A percentile compares a stretch with the other conserved stretches of the same genome.
These are phyloP conservation scores for Steccherinum ochraceum DNA, from an alignment of 768 basidiomycete genomes.

Conservation along the genomic window DNA sequence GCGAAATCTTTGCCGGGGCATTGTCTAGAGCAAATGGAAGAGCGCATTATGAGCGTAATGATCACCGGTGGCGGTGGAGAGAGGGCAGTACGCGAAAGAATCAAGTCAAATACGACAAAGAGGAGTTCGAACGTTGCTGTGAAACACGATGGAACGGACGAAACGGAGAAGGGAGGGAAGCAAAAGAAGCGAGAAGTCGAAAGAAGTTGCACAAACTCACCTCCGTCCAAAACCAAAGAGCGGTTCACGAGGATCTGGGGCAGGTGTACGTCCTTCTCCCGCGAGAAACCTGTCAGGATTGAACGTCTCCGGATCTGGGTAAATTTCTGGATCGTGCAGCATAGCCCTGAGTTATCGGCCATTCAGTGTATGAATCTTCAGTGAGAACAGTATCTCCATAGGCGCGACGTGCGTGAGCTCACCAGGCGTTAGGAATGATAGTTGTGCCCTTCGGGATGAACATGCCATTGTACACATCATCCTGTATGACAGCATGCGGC, in stretches of 20 bases:
- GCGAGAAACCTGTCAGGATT: conserved; percentile 22
- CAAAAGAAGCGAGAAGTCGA: no score
- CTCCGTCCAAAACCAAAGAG: not conserved
- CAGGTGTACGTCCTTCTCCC: not conserved
- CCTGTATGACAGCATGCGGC: conserved; percentile 32
- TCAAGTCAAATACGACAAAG: no score
- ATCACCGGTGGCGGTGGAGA: not conserved
- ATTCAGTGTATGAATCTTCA: not conserved
- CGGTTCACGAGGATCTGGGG: not conserved
- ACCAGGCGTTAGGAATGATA: conserved; percentile 34
- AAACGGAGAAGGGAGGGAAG: no score
- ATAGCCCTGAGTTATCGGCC: conserved; percentile 23
- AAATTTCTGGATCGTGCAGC: conserved; percentile 20
- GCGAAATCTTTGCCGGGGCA: not conserved
- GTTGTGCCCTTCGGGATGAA: conserved; percentile 35
- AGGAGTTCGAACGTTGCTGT: no score
- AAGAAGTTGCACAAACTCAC: no score
- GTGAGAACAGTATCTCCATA: not conserved
- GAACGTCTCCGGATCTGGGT: conserved; percentile 21
- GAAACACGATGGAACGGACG: no score
- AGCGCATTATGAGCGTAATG: no score
- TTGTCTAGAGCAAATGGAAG: not conserved
- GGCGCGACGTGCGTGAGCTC: conserved; percentile 24
- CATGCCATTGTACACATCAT: conserved; percentile 35
- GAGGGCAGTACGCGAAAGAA: not conserved